Base-by-base conservation (phyloP, 164 flowering plant genomes). In the Tinospora cordifolia region DNA sequence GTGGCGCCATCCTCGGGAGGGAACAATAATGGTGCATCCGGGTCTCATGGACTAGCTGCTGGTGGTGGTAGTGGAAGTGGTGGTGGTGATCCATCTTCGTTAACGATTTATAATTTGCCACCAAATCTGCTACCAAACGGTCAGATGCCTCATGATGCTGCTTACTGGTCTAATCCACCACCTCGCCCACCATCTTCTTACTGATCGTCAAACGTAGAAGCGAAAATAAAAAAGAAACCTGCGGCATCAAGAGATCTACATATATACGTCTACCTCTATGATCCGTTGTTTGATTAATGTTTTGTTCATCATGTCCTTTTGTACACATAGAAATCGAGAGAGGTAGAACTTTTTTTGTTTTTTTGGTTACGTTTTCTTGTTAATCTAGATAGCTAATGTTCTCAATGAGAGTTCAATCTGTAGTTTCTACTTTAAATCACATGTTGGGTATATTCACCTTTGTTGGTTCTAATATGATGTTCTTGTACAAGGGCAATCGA, bases 51-150 rank as follows among this genome's bases (percentile, higher is more conserved):
- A 21, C n/a, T 79, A 59, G 70, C 68, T 30, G 36, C 3, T 30
- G 36, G 3, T 30, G 36, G 36, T 30, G 36, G 36, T 17, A n/a
- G n/a, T n/a, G n/a, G n/a, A n/a, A n/a, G 36, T 30, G 36, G 3
- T 30, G 36, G 36, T 30, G 36, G 36, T 17, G 83, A 80, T 27
- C 80, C 76, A 7, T 75, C 78, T 13, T 67, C 81, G 19, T n/a
- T 78, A 75, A 79, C 81, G 0, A 62, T 78, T 6, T 81, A 81
- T 70, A 81, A 78, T 69, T 74, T 81, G 30, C 83, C 81, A 13
- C 83, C 81, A 27, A 81, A 81, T 71, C 75, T 81, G 8, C 63
- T 78, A 19, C 69, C 78, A 46, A 80, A 80, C 66, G 79, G 83
- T 6, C 83, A 78, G 81, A 69, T 78, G 75, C 81, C 81, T 0